Evolutionary conservation across 148 eudicot genomes (phyloP), one percentile per base, ranked within the genome.

Genomic region (Camellia sinensis): DNA sequence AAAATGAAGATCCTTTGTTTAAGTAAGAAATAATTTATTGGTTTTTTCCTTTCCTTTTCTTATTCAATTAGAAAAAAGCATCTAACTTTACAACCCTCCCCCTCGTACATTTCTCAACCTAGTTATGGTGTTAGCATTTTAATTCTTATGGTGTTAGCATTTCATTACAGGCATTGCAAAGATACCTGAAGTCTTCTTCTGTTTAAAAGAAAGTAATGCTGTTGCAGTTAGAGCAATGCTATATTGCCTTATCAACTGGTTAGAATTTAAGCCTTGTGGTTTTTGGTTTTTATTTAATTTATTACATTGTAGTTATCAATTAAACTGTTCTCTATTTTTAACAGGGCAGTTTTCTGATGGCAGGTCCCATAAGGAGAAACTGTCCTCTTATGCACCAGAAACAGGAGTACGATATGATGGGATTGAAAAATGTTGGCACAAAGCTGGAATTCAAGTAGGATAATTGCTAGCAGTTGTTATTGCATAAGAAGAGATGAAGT

Each of bases 401-500:
- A 61, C 56, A 54, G 99, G 99, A 6, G 97, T 95, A 2, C 89
- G 99, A 9, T 95, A 95, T 83, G 99, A 95, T 64, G 98, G 98
- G 77, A 92, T 95, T 75, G 99, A 95, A 77, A 92, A 92, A 84
- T 93, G 99, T 82, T 95, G 99, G 99, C 85, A 90, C 61, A 93
- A 90, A 72, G 73, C 54, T 73, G 96, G 97, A 67, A 74, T 69
- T 54, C 89, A 93, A 76, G 97, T 89, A 87, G 40, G 86, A 70
- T 81, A 29, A 57, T 21, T 41, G 41, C 67, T 82, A 77, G 11
- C 13, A 37, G 29, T 60, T 71, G 12, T 54, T 37, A 11, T 50
- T 73, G 41, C 67, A 17, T 44, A 67, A 71, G 21, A 18, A 74
- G 29, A 71, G 53, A 75, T 29, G 46, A 22, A 29, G 1, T 3